phyloP scores from a whole-genome alignment of 495 filamentous ascomycete genomes.

The Podospora anserina region DNA sequence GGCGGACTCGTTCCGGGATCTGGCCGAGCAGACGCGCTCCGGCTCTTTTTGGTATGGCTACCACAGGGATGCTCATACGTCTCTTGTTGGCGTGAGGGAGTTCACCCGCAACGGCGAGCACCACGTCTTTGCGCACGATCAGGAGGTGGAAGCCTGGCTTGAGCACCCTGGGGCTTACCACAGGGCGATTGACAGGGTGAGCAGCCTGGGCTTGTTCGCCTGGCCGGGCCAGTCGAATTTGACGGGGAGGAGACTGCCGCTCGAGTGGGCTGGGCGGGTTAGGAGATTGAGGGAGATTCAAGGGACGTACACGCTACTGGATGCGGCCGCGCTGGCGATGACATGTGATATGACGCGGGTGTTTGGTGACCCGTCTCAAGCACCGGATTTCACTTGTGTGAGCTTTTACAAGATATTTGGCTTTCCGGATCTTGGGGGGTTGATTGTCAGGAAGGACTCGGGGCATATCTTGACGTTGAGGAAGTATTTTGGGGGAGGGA shows the following conservation, averaged over 20 bases:
- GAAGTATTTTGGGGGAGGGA: constrained; percentile 75
- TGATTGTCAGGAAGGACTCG: constrained; percentile 63
- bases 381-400: constrained; percentile 69
- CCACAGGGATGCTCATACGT: constrained; percentile 71
- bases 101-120: constrained; percentile 47
- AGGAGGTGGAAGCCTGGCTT: constrained; percentile 67
- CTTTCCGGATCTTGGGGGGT: constrained; percentile 70
- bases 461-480: constrained; percentile 60
- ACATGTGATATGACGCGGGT: constrained; percentile 57
- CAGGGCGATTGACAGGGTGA: neutral
- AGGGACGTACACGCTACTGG: constrained; percentile 63
- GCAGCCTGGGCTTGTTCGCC: constrained; percentile 59
- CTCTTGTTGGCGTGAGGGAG: constrained; percentile 67
- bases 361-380: constrained; percentile 54
- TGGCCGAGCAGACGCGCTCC: constrained; percentile 43
- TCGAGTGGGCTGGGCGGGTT: constrained; percentile 55
- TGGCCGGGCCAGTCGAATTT: constrained; percentile 81
- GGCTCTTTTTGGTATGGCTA: constrained; percentile 67
- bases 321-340: constrained; percentile 69
- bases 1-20: constrained; percentile 59
- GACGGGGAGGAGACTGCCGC: constrained; percentile 65
- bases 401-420: constrained; percentile 85
- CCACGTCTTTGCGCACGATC: constrained; percentile 61
- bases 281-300: constrained; percentile 37
- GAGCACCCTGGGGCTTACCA: neutral